Base-by-base conservation (phyloP, 2,329 filamentous ascomycete genomes). In the Xylaria polymorpha region DNA sequence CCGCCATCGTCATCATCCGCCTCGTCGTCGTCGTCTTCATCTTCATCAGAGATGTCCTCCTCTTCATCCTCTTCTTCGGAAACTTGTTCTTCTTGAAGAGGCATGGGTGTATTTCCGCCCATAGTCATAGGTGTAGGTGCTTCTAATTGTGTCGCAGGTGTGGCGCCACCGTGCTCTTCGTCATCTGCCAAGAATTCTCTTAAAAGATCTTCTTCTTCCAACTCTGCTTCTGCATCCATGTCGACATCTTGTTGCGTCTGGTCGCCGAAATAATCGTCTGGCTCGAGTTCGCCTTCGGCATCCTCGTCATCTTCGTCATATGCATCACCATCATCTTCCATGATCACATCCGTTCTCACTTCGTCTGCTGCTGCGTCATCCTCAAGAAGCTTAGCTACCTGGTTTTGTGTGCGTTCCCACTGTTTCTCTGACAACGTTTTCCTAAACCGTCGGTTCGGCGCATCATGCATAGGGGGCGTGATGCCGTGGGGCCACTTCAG, bases 401-500 rank as follows among this genome's bases (percentile, higher is more conserved):
- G 88, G 65, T 90, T 88, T 77, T 97, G 94, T 59, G 95, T 93
- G 73, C 93, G 91, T 77, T 95, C 91, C 71, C 96, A 94, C 72
- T 94, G 92, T 68, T 93, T 91, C 66, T 94, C 90, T 69, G 91
- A 93, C 62, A 95, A 88, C 3, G 93, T 90, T 77, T 94, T 94
- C 67, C 94, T 89, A 80, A 97, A 97, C 39, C 94, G 88, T 35
- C 93, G 89, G 78, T 93, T 94, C 51, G 92, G 86, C 51, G 92
- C 93, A 83, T 93, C 93, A 77, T 93, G 92, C 90, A 97, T 93
- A 0, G 94, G 94, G 5, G 94, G 93, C 1, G 94, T 96, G 22
- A 97, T 84, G 39, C 94, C 94, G 79, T 97, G 94, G 0, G 94
- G 92, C 84, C 92, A 97, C 76, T 89, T 91, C 74, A 91, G 90